Evolutionary conservation across 371 early-diverging fungal genomes (phyloP), one percentile per base, ranked within the genome.

Genomic region (Zychaea mexicana): DNA sequence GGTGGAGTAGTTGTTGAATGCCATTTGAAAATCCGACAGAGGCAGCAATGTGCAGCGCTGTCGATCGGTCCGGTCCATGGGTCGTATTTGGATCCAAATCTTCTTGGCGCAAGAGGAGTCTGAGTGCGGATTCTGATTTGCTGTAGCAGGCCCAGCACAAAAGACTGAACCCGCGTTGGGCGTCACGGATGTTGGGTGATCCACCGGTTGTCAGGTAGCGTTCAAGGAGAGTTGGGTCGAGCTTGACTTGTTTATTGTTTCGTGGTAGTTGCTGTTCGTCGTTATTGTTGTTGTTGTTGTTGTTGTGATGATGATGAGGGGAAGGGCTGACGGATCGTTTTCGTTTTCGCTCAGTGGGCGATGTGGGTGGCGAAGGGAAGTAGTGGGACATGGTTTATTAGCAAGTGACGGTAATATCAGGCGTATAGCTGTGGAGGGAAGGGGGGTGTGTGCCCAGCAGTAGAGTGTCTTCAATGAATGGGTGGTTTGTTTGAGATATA

Each of bases 1-100:
- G 74, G 26, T 69, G 38, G 2, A 72, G 22, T n/a, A 81, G 30
- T 9, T 70, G 45, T 5, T 65, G 56, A 12, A 81, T 33, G 21
- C 77, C 81, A 22, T 56, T 33, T 12, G 45, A 31, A 52, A 78
- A 81, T 17, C 76, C 78, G 26, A 66, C 36, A 28, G 70, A 19
- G 30, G 68, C 74, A 3, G 83, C 78, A 26, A 73, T 68, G 24
- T 82, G 83, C 2, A 82, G 47, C 2, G 77, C 78, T 4, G 79
- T 77, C 33, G 73, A 70, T 46, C 67, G 62, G 36, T 75, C 66
- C 15, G 62, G 70, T 1, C 73, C 76, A 47, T 69, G 67, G 8
- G 60, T 67, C 15, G 67, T 30, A 36, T 72, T 72, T 53, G 70
- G 66, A 54, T 78, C 71, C 22, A 76, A 61, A 57, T 77, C 68